Evolutionary conservation across 306 rosid species (phyloP), one percentile per base, ranked within the genome.

Genomic region (Quercus parvula): DNA sequence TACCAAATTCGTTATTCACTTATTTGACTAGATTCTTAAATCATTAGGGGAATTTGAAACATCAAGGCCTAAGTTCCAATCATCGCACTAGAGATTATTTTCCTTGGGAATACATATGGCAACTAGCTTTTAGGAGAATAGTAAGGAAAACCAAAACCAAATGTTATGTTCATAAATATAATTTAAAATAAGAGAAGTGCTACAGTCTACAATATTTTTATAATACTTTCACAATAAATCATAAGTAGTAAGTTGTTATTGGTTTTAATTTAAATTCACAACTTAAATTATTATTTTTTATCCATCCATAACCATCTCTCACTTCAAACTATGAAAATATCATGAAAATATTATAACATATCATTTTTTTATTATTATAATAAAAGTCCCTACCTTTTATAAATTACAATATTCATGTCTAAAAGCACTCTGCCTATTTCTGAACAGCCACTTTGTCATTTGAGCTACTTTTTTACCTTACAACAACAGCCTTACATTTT

Each of bases 171-270:
- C 35, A n/a, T 7, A 19, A 28, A 25, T 3, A 27, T 5, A 58
- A 41, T 12, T 75, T 11, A 2, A 12, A 44, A 35, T 6, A 7
- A 41, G 1, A 41, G 46, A 41, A 41, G 1, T 2, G 12, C 3
- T 41, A 41, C 0, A 0, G 12, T 41, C 0, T 41, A 41, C 0
- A 8, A 0, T 0, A 41, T 41, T 41, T 41, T 41, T 41, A 41
- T 41, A 41, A 41, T 41, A 2, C 0, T 41, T 41, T 41, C 46
- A 41, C 1, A 8, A 8, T 41, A 41, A 41, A 41, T 41, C 0
- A 8, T 41, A 41, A 41, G 12, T 41, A 0, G 11, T 41, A 41
- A 41, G 1, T 2, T 8, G 3, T 2, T 41, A 7, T 38, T 7
- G 2, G 2, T 7, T 38, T 38, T 38, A 38, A 38, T 7, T 38